Evolutionary conservation across 192 early-diverging fungal species (phyloP).

Genomic region (Entomortierella chlamydospora): DNA sequence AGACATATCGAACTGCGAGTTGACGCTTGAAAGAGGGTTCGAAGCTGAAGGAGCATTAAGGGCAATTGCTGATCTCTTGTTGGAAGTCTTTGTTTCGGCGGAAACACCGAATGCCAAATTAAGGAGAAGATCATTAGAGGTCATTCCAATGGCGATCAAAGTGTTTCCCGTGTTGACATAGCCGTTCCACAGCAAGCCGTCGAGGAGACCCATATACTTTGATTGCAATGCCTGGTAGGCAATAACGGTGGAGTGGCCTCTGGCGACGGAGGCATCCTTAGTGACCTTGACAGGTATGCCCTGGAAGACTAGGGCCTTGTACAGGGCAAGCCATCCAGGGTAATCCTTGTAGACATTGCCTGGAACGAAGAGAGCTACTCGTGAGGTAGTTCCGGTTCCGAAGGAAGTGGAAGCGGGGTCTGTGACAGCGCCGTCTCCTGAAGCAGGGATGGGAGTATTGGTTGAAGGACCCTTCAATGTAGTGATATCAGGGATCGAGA

Average conservation of each 20-base stretch:
- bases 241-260: constrained; percentile 7
- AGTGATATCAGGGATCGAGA: constrained; percentile 4
- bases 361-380: constrained; percentile 22
- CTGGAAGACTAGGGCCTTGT: constrained; percentile 31
- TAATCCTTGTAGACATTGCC: constrained; percentile 16
- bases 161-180: constrained; percentile 20
- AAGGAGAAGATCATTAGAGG: neutral
- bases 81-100: no score
- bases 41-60: no score
- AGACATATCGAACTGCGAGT: no score
- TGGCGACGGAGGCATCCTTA: constrained; percentile 24
- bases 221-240: constrained; percentile 21
- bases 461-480: constrained; percentile 12
- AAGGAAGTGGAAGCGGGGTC: constrained; percentile 11
- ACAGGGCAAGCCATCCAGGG: constrained; percentile 24
- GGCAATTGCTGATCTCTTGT: no score
- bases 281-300: constrained; percentile 6
- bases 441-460: constrained; percentile 7
- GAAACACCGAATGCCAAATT: constrained; percentile 2
- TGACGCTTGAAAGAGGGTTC: no score
- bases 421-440: constrained; percentile 5
- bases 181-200: constrained; percentile 4
- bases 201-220: constrained; percentile 2
- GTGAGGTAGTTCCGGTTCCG: constrained; percentile 17
- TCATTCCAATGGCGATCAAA: constrained; percentile 18